Evolutionary conservation across 2,329 filamentous ascomycete genomes (phyloP), one percentile per base, ranked within the genome.

Genomic region (Mollisiaceae sp.): DNA sequence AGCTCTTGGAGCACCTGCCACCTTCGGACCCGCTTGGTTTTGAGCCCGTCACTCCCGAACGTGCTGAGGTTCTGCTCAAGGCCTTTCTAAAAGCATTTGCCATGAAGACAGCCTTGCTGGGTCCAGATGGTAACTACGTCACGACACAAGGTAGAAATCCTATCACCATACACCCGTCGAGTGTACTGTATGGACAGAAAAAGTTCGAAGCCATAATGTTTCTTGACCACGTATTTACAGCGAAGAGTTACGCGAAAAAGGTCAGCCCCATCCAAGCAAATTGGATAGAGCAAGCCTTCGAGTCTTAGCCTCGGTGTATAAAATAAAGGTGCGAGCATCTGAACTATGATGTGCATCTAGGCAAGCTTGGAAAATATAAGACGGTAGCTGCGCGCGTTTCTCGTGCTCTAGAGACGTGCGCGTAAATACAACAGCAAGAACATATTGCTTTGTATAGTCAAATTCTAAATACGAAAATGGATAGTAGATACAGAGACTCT

Each of bases 131-230:
- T 14, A 88, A 83, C 71, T 91, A 89, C 64, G 81, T 85, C 8
- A 89, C 87, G 0, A 79, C 83, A 0, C 80, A 84, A 36, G 87
- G 86, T 22, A 88, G 87, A 71, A 85, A 89, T 59, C 78, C 82
- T 1, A 85, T 90, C 11, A 81, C 84, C 0, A 84, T 90, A 20
- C 88, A 90, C 70, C 88, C 88, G 0, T 82, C 85, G 0, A 90
- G 87, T 69, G 85, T 87, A 0, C 70, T 90, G 57, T 85, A 88
- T 68, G 86, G 87, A 0, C 81, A 84, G 71, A 89, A 89, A 71
- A 89, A 89, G 76, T 83, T 82, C 72, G 87, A 89, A 76, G 87
- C 86, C 4, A 88, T 90, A 73, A 87, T 90, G 86, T 90, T 89
- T 67, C 74, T 90, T 11, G 87, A 90, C 69, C 85, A 90, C 69